phyloP scores from a whole-genome alignment of 352 stramenopile genomes.

The Globisporangium polare region DNA sequence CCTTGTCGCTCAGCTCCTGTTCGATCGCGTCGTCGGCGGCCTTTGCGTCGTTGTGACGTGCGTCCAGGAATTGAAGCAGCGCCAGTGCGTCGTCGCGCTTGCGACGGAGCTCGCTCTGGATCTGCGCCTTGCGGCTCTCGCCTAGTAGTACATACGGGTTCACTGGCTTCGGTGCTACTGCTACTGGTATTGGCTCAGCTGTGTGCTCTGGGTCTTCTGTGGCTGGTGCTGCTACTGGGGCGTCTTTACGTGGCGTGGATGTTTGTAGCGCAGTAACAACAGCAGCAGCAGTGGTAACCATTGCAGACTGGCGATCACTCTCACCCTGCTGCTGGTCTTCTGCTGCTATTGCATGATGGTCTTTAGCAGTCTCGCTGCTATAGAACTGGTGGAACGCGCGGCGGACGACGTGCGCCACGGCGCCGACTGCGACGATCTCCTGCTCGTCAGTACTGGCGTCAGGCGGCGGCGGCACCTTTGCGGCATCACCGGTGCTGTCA shows the following conservation, averaged over 20 bases:
- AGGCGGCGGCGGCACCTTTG: neutral
- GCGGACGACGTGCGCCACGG: constrained; percentile 66
- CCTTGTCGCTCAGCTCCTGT: constrained; percentile 36
- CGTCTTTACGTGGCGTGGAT: neutral
- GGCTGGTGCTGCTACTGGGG: neutral
- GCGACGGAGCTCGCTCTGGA: constrained; percentile 23
- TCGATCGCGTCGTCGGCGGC: constrained; percentile 38
- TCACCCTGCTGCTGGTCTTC: neutral
- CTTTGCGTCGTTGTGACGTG: constrained; percentile 37
- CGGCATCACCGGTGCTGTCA: neutral
- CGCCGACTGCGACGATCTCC: constrained; percentile 67
- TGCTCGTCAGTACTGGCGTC: constrained; percentile 27
- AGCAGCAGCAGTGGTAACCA: neutral
- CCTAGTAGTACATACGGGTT: constrained; percentile 37
- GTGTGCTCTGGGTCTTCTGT: neutral
- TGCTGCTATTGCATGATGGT: neutral
- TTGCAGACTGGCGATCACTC: neutral
- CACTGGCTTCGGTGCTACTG: neutral
- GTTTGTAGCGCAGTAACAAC: neutral
- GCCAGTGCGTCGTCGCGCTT: constrained; percentile 28
- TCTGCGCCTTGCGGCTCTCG: constrained; percentile 30
- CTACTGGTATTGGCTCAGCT: neutral
- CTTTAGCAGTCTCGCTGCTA: neutral
- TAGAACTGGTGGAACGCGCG: constrained; percentile 73
- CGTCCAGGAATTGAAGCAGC: constrained; percentile 50